Base-by-base conservation (phyloP, 192 early-diverging fungal species). In the Gonapodya sp. region DNA sequence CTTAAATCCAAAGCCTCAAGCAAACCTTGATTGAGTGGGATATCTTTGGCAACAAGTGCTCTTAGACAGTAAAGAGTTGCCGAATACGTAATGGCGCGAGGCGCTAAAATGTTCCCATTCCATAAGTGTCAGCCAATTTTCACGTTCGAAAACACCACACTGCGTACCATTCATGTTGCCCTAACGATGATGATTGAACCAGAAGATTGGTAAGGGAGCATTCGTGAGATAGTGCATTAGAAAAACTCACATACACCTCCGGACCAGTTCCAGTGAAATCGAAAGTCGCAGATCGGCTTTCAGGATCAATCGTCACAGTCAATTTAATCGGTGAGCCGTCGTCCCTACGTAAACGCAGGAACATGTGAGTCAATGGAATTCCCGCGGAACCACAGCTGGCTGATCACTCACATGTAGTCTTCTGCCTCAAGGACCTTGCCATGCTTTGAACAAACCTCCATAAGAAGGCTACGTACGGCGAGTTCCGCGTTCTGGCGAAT, bases 11-110 rank as follows among this genome's bases (percentile, higher is more conserved):
- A n/a, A n/a, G n/a, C n/a, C n/a, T n/a, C n/a, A n/a, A n/a, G n/a
- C n/a, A n/a, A n/a, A n/a, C 97, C 97, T 83, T 96, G 95, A 83
- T 99, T 99, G 82, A 99, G 86, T 0, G 97, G 97, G 75, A 99
- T 95, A 80, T 98, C 95, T 78, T 88, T 88, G 30, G 86, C 89
- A 31, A 99, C 92, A 85, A 99, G 87, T 84, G 92, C 95, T 1
- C 97, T 92, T 72, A 99, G 87, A 80, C 94, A 98, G 83, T 99
- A 99, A 72, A 99, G 97, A 79, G 97, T 96, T 0, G 97, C 96
- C 30, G 93, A 94, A 84, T 94, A 92, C 0, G 92, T 93, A 30
- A 97, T 91, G 14, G 91, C 83, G 18, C 73, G 64, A 33, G 86
- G 79, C 33, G 36, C 35, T 35, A 80, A 95, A 72, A 89, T 93